Conservation (phyloP, 441 rosid species). For the Daphne laureola region DNA sequence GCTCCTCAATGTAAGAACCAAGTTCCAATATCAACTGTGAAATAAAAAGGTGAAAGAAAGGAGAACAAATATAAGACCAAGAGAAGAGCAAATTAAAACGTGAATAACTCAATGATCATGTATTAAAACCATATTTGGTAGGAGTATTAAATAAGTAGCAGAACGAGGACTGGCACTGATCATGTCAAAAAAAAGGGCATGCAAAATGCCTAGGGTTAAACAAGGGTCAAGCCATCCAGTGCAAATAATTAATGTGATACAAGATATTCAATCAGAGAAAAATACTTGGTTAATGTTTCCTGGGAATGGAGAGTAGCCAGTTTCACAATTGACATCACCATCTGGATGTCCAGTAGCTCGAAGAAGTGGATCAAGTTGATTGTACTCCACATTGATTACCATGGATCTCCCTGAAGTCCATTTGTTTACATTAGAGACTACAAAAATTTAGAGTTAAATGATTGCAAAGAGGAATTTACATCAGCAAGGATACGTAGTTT, state of each 20-base stretch:
- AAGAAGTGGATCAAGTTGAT: constrained; percentile 89
- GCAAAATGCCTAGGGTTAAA: not conserved
- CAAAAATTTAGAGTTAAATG: too few relatives aligned
- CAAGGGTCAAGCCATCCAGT: too few relatives aligned
- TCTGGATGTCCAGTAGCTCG: constrained; percentile 70
- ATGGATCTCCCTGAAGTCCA: constrained; percentile 61
- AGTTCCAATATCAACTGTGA: constrained; percentile 73
- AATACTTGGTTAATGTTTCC: constrained; percentile 87
- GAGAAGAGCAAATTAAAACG: not conserved
- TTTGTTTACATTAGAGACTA: constrained; percentile 4
- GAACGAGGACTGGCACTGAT: not conserved
- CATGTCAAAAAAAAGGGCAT: not conserved
- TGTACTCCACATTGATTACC: constrained; percentile 94
- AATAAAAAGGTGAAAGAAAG: constrained; percentile 10
- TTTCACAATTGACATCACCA: constrained; percentile 76
- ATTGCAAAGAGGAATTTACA: too few relatives aligned
- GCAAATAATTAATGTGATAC: not conserved
- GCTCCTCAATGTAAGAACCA: constrained; percentile 73
- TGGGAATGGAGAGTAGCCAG: constrained; percentile 85
- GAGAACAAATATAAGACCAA: too few relatives aligned
- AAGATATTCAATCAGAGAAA: not conserved
- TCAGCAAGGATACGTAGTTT: too few relatives aligned
- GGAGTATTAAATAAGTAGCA: not conserved
- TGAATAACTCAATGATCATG: not conserved
- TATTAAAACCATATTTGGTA: not conserved